These are phyloP conservation scores for Fusarium robinianum DNA, from an alignment of 2,329 filamentous ascomycete species.

Conservation along the genomic window DNA sequence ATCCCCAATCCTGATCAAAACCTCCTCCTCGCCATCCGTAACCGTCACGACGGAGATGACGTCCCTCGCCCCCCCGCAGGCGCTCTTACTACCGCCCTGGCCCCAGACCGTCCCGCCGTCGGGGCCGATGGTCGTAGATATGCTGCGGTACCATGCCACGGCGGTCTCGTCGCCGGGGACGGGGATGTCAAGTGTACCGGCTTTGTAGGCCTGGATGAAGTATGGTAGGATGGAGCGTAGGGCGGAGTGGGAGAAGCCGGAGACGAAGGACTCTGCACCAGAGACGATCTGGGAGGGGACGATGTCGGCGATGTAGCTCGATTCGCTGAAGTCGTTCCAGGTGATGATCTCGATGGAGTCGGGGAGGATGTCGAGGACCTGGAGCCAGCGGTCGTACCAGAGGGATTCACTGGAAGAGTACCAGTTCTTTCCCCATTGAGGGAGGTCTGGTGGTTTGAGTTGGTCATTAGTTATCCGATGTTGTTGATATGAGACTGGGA, in stretches of 20 bases:
- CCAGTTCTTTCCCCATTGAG: conserved; percentile 64
- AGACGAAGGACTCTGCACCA: conserved; percentile 54
- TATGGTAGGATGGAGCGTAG: conserved; percentile 55
- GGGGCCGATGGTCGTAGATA: conserved; percentile 31
- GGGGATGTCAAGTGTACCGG: conserved; percentile 36
- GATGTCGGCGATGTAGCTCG: conserved; percentile 55
- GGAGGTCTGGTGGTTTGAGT: conserved; percentile 44
- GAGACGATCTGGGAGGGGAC: conserved; percentile 48
- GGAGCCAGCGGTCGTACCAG: conserved; percentile 63
- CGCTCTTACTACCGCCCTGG: conserved; percentile 31
- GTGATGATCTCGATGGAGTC: conserved; percentile 52
- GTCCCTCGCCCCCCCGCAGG: conserved; percentile 33
- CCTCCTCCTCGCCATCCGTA: conserved; percentile 33
- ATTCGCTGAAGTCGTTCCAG: conserved; percentile 62
- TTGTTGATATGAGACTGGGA: no score
- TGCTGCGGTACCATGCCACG: conserved; percentile 43
- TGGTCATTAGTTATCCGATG: background rate
- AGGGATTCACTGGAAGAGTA: conserved; percentile 64
- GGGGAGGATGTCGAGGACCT: conserved; percentile 53
- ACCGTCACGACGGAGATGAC: conserved; percentile 43
- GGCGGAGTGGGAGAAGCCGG: conserved; percentile 53
- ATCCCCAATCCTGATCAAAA: conserved; percentile 41
- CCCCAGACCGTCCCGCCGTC: conserved; percentile 42
- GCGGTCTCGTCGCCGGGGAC: conserved; percentile 36
- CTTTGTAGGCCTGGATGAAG: conserved; percentile 56